These are phyloP conservation scores for Sungouiella blattae DNA, from an alignment of 805 yeast genomes.

Conservation along the genomic window DNA sequence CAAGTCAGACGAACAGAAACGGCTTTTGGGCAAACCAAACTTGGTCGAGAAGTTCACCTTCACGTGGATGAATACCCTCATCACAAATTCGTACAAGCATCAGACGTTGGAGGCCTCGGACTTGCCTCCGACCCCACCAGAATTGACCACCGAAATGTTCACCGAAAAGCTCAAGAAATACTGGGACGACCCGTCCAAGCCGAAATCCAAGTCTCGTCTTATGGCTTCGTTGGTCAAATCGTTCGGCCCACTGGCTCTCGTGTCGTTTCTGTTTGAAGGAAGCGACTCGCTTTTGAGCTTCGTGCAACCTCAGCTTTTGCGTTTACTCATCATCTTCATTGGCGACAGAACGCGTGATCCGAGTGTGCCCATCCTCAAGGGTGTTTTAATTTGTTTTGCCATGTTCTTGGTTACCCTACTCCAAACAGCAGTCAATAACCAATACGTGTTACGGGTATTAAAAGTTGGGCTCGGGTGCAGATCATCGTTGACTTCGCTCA, in stretches of 20 bases:
- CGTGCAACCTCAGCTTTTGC: constrained; percentile 81
- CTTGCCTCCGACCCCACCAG: constrained; percentile 26
- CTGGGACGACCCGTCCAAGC: constrained; percentile 12
- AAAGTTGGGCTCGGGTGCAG: constrained; percentile 51
- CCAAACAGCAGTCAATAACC: constrained; percentile 64
- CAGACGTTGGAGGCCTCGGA: constrained; percentile 29
- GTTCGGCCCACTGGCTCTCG: constrained; percentile 22
- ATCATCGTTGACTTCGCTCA: constrained; percentile 20
- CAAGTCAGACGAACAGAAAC: constrained; percentile 15
- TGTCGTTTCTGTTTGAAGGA: constrained; percentile 23
- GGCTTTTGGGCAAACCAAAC: constrained; percentile 22
- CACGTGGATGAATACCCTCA: constrained; percentile 47
- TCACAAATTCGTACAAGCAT: constrained; percentile 34
- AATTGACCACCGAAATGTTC: constrained; percentile 20
- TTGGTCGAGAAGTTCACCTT: constrained; percentile 40
- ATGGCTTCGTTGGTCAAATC: constrained; percentile 20
- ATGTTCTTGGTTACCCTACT: constrained; percentile 62
- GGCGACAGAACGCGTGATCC: constrained; percentile 29
- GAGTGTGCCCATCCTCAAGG: constrained; percentile 12
- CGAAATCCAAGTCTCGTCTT: constrained; percentile 9
- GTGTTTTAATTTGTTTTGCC: constrained; percentile 12
- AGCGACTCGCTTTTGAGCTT: constrained; percentile 35
- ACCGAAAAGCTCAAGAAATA: constrained; percentile 14
- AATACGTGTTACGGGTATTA: constrained; percentile 53
- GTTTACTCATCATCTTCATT: constrained; percentile 60